Base-by-base conservation (phyloP, 441 rosid genomes). In the Brassica hybrid region DNA sequence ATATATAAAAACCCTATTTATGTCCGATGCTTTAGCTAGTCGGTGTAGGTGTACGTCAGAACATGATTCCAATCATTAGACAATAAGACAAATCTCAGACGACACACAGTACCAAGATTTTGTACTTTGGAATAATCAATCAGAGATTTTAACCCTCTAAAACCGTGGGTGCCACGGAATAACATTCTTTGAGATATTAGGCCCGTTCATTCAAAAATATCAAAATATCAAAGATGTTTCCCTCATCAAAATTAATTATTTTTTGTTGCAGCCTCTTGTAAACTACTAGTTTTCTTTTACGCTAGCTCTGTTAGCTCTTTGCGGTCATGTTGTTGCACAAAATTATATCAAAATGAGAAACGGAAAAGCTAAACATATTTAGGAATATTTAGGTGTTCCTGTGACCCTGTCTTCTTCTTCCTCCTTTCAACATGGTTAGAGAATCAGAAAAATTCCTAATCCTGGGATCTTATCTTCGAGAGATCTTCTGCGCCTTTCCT, bases 381-480 rank as follows among this genome's bases (percentile, higher is more conserved):
- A 1, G 41, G 79, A 79, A 74, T 69, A 79, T 74, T 79, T 75
- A 79, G 82, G 79, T 64, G 79, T 79, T 79, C 82, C 30, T 69
- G 79, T 64, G 79, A 74, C 73, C 82, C 30, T 69, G 67, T 79
- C 67, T 79, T 69, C 63, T 69, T 79, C 1, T 23, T 61, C 30
- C 38, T 62, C 30, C 67, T 79, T 73, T 73, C 71, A 74, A 79
- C 69, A 63, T 73, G 52, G 74, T 79, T 69, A 74, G 23, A 79
- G 82, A 74, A 79, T 69, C 61, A 56, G 60, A 78, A 18, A 61
- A 36, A 41, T 74, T 57, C 67, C 70, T 43, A 74, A 69, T 79
- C 68, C 64, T 69, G 13, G 75, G 72, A 63, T 79, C 71, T 62
- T 79, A 74, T 79, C 82, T 54, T 45, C 1, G 27, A 52, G 74